phyloP scores from a whole-genome alignment of 306 rosid species.

The Crotalaria pallida region DNA sequence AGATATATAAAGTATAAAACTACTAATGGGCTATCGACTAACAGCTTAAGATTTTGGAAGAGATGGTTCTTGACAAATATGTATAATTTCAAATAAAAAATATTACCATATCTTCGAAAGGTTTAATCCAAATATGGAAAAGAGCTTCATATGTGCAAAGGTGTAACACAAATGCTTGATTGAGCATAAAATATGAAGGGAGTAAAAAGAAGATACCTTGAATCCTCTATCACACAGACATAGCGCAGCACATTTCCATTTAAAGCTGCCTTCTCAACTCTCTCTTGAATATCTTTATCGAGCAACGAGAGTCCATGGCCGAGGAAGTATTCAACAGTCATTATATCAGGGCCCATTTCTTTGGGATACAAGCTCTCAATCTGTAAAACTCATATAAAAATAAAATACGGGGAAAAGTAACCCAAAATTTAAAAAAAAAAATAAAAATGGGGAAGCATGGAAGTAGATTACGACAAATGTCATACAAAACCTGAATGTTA shows the following conservation, averaged over 20 bases:
- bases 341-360: slow-evolving; percentile 74
- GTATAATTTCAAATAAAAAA: not conserved
- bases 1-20: not conserved
- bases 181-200: slow-evolving; percentile 10
- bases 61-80: not conserved
- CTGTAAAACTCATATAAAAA: slow-evolving; percentile 33
- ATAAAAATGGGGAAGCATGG: not conserved
- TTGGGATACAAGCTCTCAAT: slow-evolving; percentile 87
- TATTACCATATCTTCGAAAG: not conserved
- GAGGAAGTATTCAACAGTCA: slow-evolving; percentile 69
- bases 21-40: not conserved
- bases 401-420: not conserved
- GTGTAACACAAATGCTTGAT: slow-evolving; percentile 4
- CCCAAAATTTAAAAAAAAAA: no score
- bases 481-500: slow-evolving; percentile 59
- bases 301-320: slow-evolving; percentile 47
- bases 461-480: not conserved
- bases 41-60: not conserved
- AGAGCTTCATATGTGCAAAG: not conserved
- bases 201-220: slow-evolving; percentile 41
- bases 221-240: slow-evolving; percentile 65
- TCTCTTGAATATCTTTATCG: slow-evolving; percentile 63
- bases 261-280: slow-evolving; percentile 75
- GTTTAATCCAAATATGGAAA: not conserved
- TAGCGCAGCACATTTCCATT: slow-evolving; percentile 81